Evolutionary conservation across 2,329 filamentous ascomycete species (phyloP), one percentile per base, ranked within the genome.

Genomic region (Pseudogymnoascus sp.): DNA sequence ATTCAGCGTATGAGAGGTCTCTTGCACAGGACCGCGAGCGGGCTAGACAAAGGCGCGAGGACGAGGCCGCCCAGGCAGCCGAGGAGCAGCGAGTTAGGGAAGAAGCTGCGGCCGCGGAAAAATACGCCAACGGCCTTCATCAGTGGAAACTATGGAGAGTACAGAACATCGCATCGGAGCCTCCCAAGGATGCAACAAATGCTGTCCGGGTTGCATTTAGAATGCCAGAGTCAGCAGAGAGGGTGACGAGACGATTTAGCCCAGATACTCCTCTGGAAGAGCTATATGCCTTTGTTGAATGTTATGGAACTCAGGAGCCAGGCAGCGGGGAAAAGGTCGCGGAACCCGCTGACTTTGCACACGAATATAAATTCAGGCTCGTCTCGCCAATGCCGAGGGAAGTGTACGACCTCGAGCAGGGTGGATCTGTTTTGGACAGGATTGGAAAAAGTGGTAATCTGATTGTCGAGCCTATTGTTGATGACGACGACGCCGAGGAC

Each of bases 261-360:
- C 79, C 82, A 1, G 79, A 85, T n/a, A 85, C 89, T 0, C 81
- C 83, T 1, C 79, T 97, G 39, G 93, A 97, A 73, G 92, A 97
- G 71, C 77, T 99, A 5, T 97, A 97, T 75, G 95, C 93, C 0
- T 97, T 96, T 76, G 92, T 97, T 2, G 95, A 99, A 73, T 97
- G 93, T 76, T 88, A 92, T 73, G 68, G 54, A 7, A 61, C 66
- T 5, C 65, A 63, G 10, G 67, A 69, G 16, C 62, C 66, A 12
- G 65, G 62, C 12, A 71, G 65, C 34, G 68, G 67, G 60, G 71
- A 69, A 31, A 67, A 68, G 37, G 67, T 61, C 60, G 69, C 63
- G 65, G 65, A 85, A 69, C 91, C 91, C 0, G 78, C 81, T 21
- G 84, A 78, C 11, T 97, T 95, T 73, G 80, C 86, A 68, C 93